Evolutionary conservation across 2,329 filamentous ascomycete species (phyloP), one percentile per base, ranked within the genome.

Genomic region (Pseudocercospora vitis): DNA sequence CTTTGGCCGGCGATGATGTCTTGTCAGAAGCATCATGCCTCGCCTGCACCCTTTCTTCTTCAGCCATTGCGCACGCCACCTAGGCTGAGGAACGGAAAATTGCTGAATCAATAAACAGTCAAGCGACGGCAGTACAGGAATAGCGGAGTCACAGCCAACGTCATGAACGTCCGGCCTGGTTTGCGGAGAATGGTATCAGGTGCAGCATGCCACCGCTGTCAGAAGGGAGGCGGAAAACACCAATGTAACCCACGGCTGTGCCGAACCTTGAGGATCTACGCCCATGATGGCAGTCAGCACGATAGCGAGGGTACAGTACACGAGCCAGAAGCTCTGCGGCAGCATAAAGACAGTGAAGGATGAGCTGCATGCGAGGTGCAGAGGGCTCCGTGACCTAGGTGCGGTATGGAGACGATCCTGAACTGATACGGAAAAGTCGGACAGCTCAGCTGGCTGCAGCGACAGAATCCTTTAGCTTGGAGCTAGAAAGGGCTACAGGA

Each of bases 391-490:
- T 39, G 14, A n/a, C n/a, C n/a, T 14, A 39, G 35, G 35, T 39
- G 18, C 35, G 35, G 35, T 39, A 39, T 39, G 18, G 18, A 7
- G 37, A 40, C 8, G 37, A 24, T 40, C 37, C 19, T 40, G 16
- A 8, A 39, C 35, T 6, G 14, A 18, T 40, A 12, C 37, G 21
- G 37, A 23, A 31, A 33, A 31, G 26, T 18, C 44, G 16, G 16
- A 47, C 19, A 31, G 19, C 29, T 47, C 28, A 46, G 42, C 42
- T 29, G 12, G 42, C 42, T 47, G 28, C 28, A 47, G 44, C 28
- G 21, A 42, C 8, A 42, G n/a, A 42, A 42, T 42, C 19, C 37
- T 42, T 14, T 42, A 12, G 37, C 21, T 16, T 42, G 21, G 21
- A 42, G 37, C 37, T 40, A 8, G 19, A 40, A 40, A 40, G 18